phyloP scores from a whole-genome alignment of 345 rosid genomes.

The Pistacia atlantica region DNA sequence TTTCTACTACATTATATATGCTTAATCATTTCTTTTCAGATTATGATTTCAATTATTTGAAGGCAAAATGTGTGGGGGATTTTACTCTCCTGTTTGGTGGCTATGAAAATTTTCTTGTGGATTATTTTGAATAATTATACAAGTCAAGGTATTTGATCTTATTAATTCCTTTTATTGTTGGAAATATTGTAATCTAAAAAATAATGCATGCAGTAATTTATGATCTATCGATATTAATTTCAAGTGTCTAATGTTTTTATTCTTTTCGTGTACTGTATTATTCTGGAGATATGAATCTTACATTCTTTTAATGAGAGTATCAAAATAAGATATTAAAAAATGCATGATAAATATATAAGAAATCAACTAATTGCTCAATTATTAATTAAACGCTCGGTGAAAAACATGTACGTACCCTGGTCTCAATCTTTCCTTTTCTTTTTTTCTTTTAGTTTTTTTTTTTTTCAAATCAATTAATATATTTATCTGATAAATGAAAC shows the following conservation, averaged over 20 bases:
- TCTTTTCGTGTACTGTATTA: neutral
- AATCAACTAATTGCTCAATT: too few relatives aligned
- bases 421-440: too few relatives aligned
- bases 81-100: neutral
- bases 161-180: neutral
- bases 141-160: too few relatives aligned
- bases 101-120: too few relatives aligned
- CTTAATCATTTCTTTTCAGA: neutral
- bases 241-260: neutral
- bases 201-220: neutral
- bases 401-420: too few relatives aligned
- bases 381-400: too few relatives aligned
- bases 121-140: too few relatives aligned
- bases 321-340: neutral
- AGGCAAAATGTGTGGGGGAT: neutral
- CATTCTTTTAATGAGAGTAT: neutral
- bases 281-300: neutral
- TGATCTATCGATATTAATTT: neutral
- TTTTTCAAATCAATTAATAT: too few relatives aligned
- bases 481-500: too few relatives aligned
- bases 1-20: neutral
- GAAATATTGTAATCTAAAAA: neutral
- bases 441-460: too few relatives aligned
- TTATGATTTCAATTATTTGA: neutral
- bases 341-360: neutral